phyloP scores from a whole-genome alignment of 805 yeast genomes.

The Candida manassasensis region DNA sequence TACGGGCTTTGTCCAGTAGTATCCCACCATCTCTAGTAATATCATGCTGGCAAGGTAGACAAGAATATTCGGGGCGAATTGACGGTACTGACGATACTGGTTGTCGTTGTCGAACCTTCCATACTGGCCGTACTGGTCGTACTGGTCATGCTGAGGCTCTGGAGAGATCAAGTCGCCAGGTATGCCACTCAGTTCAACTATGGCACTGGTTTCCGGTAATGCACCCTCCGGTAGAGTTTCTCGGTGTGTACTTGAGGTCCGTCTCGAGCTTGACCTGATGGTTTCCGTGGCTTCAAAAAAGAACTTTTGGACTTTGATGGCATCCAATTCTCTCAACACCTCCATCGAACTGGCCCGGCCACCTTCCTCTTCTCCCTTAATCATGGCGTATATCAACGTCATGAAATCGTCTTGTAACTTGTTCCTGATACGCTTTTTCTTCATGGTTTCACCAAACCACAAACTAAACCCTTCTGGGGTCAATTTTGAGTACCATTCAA shows the following conservation, averaged over 20 bases:
- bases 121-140: too few species aligned
- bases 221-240: too few species aligned
- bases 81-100: too few species aligned
- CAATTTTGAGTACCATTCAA: conserved; percentile 25
- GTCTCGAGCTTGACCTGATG: background rate
- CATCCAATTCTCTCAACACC: background rate
- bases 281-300: background rate
- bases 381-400: conserved; percentile 24
- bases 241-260: conserved; percentile 2
- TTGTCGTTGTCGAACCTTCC: too few species aligned
- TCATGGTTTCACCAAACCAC: conserved; percentile 21
- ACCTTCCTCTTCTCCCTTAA: conserved; percentile 20
- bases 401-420: conserved; percentile 11
- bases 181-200: too few species aligned
- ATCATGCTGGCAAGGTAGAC: too few species aligned
- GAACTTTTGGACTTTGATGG: conserved; percentile 1
- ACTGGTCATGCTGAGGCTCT: too few species aligned
- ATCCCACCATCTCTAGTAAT: too few species aligned
- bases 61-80: too few species aligned
- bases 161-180: too few species aligned
- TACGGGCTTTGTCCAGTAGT: too few species aligned
- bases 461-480: conserved; percentile 14
- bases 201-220: too few species aligned
- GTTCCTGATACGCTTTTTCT: conserved; percentile 1
- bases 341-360: conserved; percentile 2